Percentiles rank a stretch among this genome's conserved stretches.
Conservation (phyloP, 2,329 filamentous ascomycete species). For the Pseudocercospora crystallina region DNA sequence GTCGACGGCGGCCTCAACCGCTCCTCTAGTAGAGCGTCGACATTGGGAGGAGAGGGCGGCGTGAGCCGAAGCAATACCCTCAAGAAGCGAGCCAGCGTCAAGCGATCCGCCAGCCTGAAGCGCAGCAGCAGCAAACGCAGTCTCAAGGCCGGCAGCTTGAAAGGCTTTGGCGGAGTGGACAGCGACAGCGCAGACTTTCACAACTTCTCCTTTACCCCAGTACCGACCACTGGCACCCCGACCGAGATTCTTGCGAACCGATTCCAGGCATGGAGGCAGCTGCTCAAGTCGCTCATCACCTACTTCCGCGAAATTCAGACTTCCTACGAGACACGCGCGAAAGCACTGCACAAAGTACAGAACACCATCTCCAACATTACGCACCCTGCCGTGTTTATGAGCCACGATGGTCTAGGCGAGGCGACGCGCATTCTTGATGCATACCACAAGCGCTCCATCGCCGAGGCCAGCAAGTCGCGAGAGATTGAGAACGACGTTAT, state of each 20-base stretch:
- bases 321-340: slow-evolving; percentile 82
- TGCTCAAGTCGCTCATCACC: slow-evolving; percentile 88
- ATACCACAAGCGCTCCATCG: slow-evolving; percentile 77
- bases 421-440: slow-evolving; percentile 76
- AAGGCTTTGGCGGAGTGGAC: slow-evolving; percentile 61
- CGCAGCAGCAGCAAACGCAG: slow-evolving; percentile 79
- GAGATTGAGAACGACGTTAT: slow-evolving; percentile 94
- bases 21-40: slow-evolving; percentile 53
- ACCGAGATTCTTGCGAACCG: slow-evolving; percentile 83
- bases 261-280: slow-evolving; percentile 94
- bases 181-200: slow-evolving; percentile 67
- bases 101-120: slow-evolving; percentile 70
- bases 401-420: slow-evolving; percentile 81
- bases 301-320: slow-evolving; percentile 92
- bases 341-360: slow-evolving; percentile 77
- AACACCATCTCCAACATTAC: slow-evolving; percentile 80
- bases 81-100: slow-evolving; percentile 82
- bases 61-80: slow-evolving; percentile 69
- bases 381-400: slow-evolving; percentile 72
- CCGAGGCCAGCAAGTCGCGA: slow-evolving; percentile 81
- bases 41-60: slow-evolving; percentile 46
- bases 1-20: slow-evolving; percentile 58
- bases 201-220: slow-evolving; percentile 85
- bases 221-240: slow-evolving; percentile 82
- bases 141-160: slow-evolving; percentile 81